Base-by-base conservation (phyloP, 805 yeast species). In the Candida maesae region DNA sequence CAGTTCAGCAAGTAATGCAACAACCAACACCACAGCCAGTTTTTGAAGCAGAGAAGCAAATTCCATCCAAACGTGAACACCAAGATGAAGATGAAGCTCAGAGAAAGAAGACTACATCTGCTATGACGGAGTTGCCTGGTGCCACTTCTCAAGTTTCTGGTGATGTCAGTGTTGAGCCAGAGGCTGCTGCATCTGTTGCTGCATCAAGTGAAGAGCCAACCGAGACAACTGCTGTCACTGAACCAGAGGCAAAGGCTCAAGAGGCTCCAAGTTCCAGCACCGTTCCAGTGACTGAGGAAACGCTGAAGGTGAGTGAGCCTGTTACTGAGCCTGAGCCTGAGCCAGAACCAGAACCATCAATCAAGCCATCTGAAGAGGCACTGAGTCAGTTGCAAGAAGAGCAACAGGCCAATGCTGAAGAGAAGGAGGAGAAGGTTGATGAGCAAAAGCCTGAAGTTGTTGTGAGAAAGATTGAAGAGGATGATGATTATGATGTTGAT, bases 391-490 rank as follows among this genome's bases (percentile, higher is more conserved):
- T 65, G 12, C 56, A 65, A 47, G 71, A 66, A 47, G 66, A 61
- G 24, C 56, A 61, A 14, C 57, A 66, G 20, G 60, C 56, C 45
- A 67, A 65, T 39, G 65, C 25, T 13, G 46, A 47, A 13, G 38
- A 40, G 30, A 35, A 48, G 52, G 74, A 71, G 47, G 70, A 51
- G 18, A 44, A 42, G 6, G 42, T 29, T 20, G 46, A 44, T n/a
- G 54, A 56, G 9, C 59, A 64, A 35, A 63, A 66, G 21, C 53
- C 63, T 11, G 67, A 65, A 17, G 65, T 59, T 44, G 65, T 62
- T 6, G 61, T 65, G 33, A 68, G 68, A 56, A 60, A 59, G 33
- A 47, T 67, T 26, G 64, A 65, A 44, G 71, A 68, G 48, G 70
- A 67, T 40, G 66, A 66, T 23, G 61, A 59, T 43, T 51, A 63